Base-by-base conservation (phyloP, 2,329 filamentous ascomycete genomes). In the Xylaria sp. region DNA sequence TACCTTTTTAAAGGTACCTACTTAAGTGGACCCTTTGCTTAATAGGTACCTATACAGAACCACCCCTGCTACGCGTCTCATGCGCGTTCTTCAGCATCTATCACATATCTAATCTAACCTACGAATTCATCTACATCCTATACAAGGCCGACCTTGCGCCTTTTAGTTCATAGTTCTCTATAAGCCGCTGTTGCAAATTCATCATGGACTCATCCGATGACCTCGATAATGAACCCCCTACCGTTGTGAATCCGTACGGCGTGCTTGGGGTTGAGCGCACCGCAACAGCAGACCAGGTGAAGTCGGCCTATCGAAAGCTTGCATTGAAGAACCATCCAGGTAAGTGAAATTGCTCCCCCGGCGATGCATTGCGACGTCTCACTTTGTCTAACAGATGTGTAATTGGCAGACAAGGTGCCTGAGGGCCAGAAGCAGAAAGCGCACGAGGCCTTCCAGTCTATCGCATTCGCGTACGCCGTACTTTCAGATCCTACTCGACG, bases 381-480 rank as follows among this genome's bases (percentile, higher is more conserved):
- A n/a, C 16, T 44, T 35, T 16, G 53, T 47, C 66, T 71, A 27
- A 71, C 57, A 9, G 18, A 50, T n/a, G 16, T 21, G 3, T 27
- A 35, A 32, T 59, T 25, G 53, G 29, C 67, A 92, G 94, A 97
- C 86, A 97, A 97, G 83, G 93, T 90, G 3, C 73, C 88, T 18
- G 84, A 87, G 0, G 85, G 89, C 25, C 83, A 91, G 61, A 93
- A 93, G 77, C 86, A 90, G 29, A 83, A 86, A 50, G 95, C 96
- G 1, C 91, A 97, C 75, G 85, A 86, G 69, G 91, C 88, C 63
- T 99, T 99, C 80, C 96, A 99, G 81, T 86, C 92, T 74, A 90
- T 99, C 74, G 95, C 95, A 27, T 95, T 98, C 76, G 95, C 96
- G 61, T 97, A 98, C 78, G 95, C 94, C 40, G 88, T 99, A 59